Evolutionary conservation across 306 rosid species (phyloP).

Genomic region (Acmispon strigosus): DNA sequence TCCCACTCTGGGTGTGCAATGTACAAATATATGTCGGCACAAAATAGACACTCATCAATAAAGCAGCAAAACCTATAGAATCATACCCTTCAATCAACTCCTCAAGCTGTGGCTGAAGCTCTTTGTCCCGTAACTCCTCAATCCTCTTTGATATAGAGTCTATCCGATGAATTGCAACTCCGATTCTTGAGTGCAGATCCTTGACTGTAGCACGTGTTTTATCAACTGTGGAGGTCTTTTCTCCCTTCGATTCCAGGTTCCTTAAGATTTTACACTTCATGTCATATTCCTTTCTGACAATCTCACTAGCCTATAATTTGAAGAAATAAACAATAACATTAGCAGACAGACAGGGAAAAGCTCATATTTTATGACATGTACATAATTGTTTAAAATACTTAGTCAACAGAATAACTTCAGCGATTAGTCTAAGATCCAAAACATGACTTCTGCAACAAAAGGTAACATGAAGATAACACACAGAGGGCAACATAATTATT

Average conservation of each 20-base stretch:
- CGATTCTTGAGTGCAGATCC: conserved; percentile 89
- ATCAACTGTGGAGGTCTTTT: conserved; percentile 46
- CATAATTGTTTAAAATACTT: not conserved
- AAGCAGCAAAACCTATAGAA: conserved; percentile 10
- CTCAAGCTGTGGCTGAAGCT: conserved; percentile 96
- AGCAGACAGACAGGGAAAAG: not conserved
- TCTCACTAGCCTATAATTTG: conserved; percentile 69
- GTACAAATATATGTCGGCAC: not conserved
- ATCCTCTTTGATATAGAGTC: conserved; percentile 90
- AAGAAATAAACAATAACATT: not conserved
- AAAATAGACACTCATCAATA: not conserved
- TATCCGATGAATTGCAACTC: conserved; percentile 77
- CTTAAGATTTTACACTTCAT: conserved; percentile 69
- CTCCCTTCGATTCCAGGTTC: conserved; percentile 69
- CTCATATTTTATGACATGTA: not conserved
- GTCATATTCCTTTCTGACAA: conserved; percentile 78
- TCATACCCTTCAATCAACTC: conserved; percentile 88
- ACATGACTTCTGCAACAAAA: conserved; percentile 12
- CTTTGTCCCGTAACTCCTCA: conserved; percentile 85
- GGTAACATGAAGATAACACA: not conserved
- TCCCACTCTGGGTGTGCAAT: not conserved
- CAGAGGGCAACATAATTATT: not conserved
- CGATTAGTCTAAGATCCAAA: conserved; percentile 2
- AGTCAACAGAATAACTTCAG: not conserved
- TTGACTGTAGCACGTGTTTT: conserved; percentile 82